phyloP scores from a whole-genome alignment of 495 filamentous ascomycete species.

The Penicillium daleae region DNA sequence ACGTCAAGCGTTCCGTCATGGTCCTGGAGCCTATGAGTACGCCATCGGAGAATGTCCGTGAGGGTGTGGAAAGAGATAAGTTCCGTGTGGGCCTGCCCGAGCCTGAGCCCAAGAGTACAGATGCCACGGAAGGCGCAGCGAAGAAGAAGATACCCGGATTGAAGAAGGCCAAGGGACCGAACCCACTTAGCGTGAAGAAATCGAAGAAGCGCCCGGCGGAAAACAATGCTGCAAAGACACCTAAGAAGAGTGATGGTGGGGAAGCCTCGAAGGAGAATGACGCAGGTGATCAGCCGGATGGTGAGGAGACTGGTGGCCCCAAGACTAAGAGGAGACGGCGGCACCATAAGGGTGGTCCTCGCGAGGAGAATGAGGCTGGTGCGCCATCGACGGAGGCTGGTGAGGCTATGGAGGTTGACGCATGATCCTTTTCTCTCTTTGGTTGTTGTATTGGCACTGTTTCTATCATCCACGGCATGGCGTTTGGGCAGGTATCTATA shows the following conservation, averaged over 20 bases:
- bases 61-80: conserved; percentile 73
- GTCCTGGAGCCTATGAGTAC: conserved; percentile 85
- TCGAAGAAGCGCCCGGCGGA: conserved; percentile 57
- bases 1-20: conserved; percentile 86
- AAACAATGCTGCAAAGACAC: conserved; percentile 5
- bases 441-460: conserved; percentile 23
- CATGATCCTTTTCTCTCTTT: conserved; percentile 19
- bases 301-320: conserved; percentile 23
- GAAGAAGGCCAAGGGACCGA: conserved; percentile 80
- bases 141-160: conserved; percentile 61
- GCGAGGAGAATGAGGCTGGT: conserved; percentile 25
- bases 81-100: conserved; percentile 71
- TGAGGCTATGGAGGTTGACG: conserved; percentile 33
- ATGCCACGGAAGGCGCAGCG: conserved; percentile 37
- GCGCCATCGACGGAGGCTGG: conserved; percentile 19
- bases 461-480: conserved; percentile 33
- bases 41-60: conserved; percentile 61
- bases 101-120: conserved; percentile 45
- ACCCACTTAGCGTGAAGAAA: conserved; percentile 91
- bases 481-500: conserved; percentile 38
- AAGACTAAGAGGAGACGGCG: conserved; percentile 53
- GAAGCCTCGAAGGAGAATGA: conserved; percentile 4
- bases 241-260: conserved; percentile 24
- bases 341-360: conserved; percentile 40
- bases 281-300: conserved; percentile 22